phyloP scores from a whole-genome alignment of 345 rosid species.

The Citrus australasica region DNA sequence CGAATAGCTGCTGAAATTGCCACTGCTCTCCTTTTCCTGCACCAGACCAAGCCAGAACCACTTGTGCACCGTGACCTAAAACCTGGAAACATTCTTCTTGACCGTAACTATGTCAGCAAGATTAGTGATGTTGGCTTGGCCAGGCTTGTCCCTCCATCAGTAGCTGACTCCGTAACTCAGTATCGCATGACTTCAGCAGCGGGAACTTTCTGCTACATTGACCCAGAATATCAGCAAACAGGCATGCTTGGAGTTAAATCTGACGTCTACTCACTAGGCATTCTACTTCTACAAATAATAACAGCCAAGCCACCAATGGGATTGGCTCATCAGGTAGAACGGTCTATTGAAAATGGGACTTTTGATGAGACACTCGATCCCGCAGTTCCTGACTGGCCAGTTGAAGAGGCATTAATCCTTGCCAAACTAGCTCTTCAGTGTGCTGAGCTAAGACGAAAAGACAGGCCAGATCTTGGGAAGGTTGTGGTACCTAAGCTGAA shows the following conservation, averaged over 20 bases:
- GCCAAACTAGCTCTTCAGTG: conserved; percentile 71
- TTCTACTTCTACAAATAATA: conserved; percentile 76
- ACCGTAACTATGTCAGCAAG: conserved; percentile 81
- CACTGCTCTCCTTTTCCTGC: conserved; percentile 83
- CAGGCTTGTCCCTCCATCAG: conserved; percentile 88
- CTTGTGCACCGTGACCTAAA: conserved; percentile 90
- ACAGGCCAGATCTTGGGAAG: conserved; percentile 78
- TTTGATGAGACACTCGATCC: conserved; percentile 55
- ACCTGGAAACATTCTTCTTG: conserved; percentile 85
- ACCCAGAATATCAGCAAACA: conserved; percentile 92
- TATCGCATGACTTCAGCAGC: conserved; percentile 89
- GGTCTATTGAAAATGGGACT: conserved; percentile 55
- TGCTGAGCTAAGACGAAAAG: conserved; percentile 73
- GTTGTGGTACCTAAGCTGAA: conserved; percentile 69
- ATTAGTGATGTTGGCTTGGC: conserved; percentile 91
- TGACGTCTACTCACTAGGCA: conserved; percentile 78
- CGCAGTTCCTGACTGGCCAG: conserved; percentile 69
- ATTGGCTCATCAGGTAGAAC: conserved; percentile 59
- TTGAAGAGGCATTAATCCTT: conserved; percentile 49
- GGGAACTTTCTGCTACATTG: conserved; percentile 91
- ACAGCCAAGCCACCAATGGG: conserved; percentile 95
- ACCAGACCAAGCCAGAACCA: conserved; percentile 93
- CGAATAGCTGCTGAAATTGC: conserved; percentile 78
- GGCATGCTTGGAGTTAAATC: conserved; percentile 87
- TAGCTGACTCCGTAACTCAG: conserved; percentile 61